These are phyloP conservation scores for Rhytidiadelphus loreus DNA, from an alignment of 225 moss, liverwort and hornwort genomes.

Conservation along the genomic window DNA sequence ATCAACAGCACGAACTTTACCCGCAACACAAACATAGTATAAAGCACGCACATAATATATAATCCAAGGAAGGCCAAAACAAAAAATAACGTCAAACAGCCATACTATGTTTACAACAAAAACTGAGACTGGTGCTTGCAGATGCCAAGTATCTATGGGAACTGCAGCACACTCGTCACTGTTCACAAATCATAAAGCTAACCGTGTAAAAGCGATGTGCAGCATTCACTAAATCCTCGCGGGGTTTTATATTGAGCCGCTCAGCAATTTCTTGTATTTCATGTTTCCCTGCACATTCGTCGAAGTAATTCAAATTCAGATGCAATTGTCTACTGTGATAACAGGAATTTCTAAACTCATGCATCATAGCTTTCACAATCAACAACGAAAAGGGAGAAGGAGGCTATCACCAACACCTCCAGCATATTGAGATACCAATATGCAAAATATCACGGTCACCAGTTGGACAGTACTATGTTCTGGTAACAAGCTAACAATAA, in stretches of 20 bases:
- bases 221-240: conserved; percentile 81
- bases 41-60: background rate
- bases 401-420: background rate
- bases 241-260: conserved; percentile 72
- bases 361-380: background rate
- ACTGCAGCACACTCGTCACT: background rate
- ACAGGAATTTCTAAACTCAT: background rate
- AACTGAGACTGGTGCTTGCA: background rate
- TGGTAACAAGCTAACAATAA: background rate
- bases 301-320: background rate
- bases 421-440: background rate
- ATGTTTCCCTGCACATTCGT: conserved; percentile 50
- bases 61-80: background rate
- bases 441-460: background rate
- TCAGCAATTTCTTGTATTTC: conserved; percentile 94
- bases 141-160: background rate
- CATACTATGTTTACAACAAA: background rate
- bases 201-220: conserved; percentile 99
- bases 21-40: background rate
- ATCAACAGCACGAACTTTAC: background rate
- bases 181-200: background rate
- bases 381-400: background rate
- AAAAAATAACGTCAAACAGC: background rate
- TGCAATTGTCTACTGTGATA: background rate
- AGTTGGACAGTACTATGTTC: background rate